Evolutionary conservation across 2,329 filamentous ascomycete genomes (phyloP), one percentile per base, ranked within the genome.

Genomic region (Cladosporium colombiae): DNA sequence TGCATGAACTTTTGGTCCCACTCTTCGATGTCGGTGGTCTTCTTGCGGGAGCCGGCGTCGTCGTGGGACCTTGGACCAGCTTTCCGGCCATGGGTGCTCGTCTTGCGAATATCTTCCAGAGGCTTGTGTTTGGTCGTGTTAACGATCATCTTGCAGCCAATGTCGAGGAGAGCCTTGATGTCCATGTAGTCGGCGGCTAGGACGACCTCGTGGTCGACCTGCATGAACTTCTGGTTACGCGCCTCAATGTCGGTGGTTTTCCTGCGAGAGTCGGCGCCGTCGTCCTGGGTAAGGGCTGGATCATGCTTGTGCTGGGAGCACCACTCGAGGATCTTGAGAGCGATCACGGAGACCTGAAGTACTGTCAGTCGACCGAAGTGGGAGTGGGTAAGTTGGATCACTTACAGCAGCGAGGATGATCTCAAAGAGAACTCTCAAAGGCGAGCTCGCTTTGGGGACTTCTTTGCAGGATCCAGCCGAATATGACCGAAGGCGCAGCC

Each of bases 101-200:
- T 29, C 27, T 29, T 29, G 27, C 27, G 27, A 29, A 29, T 29
- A 29, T 37, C 2, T 37, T 37, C 35, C 13, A 95, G 95, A 0
- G 93, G 96, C 86, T 99, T 99, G 82, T 95, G 95, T 91, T 99
- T 99, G 85, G 99, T 99, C 95, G 99, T 99, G 83, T 99, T 99
- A 68, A 95, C 95, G n/a, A 99, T 95, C 0, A 95, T 99, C 88
- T 99, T 99, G 88, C 95, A 99, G 68, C 95, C 95, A 67, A 98
- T 94, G 70, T 99, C 95, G 33, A 99, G 89, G 1, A 99, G 93
- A 3, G 18, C 91, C 86, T 98, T 99, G 84, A 99, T 99, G 73
- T 99, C 95, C 67, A 99, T 90, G 80, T 98, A 99, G 85, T 99
- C 99, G 74, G 94, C 92, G 3, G 95, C 95, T 18, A 44, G 37